A percentile compares a stretch with the other conserved stretches of the same genome.
These are phyloP conservation scores for Colletotrichum spaethianum DNA, from an alignment of 2,329 filamentous ascomycete genomes.

Conservation along the genomic window DNA sequence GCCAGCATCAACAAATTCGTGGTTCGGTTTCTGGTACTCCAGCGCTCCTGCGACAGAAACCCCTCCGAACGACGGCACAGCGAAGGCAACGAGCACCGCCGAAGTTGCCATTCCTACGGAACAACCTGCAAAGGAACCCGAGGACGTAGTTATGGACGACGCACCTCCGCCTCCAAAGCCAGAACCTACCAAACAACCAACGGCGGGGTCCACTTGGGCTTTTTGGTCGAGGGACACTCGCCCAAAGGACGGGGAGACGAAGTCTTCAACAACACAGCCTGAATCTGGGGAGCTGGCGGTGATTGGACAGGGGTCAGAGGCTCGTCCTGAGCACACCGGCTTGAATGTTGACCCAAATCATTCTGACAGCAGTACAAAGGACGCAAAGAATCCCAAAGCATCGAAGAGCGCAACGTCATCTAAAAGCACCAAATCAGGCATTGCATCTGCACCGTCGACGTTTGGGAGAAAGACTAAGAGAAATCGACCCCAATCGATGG, in stretches of 20 bases:
- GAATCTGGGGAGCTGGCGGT: conserved; percentile 70
- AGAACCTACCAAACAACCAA: conserved; percentile 50
- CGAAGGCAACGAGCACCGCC: conserved; percentile 39
- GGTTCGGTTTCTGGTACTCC: conserved; percentile 59
- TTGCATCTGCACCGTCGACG: conserved; percentile 46
- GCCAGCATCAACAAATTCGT: conserved; percentile 50
- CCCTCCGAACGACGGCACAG: conserved; percentile 7
- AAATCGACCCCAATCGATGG: conserved; percentile 62
- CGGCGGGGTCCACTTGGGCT: conserved; percentile 79
- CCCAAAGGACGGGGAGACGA: conserved; percentile 52
- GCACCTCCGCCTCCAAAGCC: conserved; percentile 51
- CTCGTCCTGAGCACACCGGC: conserved; percentile 65
- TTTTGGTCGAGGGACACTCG: conserved; percentile 80
- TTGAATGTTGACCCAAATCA: conserved; percentile 56
- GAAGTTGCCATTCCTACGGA: conserved; percentile 28
- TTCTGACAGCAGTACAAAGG: conserved; percentile 52
- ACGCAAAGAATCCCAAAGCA: conserved; percentile 43
- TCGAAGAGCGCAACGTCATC: conserved; percentile 42
- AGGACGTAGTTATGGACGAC: conserved; percentile 62
- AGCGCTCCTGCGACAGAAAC: conserved; percentile 37
- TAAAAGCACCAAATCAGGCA: conserved; percentile 44
- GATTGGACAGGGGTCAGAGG: conserved; percentile 69
- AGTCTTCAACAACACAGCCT: conserved; percentile 43
- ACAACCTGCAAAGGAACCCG: conserved; percentile 49
- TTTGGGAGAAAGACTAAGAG: conserved; percentile 60